Evolutionary conservation across 2,329 filamentous ascomycete genomes (phyloP).

Genomic region (Ceratocystiopsis brevicomis): DNA sequence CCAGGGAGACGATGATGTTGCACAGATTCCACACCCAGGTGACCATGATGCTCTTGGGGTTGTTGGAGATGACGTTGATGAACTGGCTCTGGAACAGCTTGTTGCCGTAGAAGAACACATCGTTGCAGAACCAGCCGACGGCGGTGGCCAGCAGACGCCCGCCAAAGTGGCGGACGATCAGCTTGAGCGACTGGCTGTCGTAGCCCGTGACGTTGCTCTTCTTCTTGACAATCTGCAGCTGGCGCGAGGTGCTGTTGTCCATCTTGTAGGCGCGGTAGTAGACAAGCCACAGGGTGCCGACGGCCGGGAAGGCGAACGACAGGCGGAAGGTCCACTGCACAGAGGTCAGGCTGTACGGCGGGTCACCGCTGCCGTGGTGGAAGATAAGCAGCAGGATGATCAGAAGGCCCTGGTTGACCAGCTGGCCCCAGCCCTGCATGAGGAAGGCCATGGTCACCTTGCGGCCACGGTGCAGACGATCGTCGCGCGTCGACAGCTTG

Average conservation of each 20-base stretch:
- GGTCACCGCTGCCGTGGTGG: slow-evolving; percentile 56
- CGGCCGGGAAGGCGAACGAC: slow-evolving; percentile 77
- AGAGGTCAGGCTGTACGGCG: slow-evolving; percentile 59
- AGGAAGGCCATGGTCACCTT: slow-evolving; percentile 92
- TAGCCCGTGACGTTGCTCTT: slow-evolving; percentile 80
- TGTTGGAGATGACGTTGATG: slow-evolving; percentile 10
- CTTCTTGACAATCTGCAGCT: slow-evolving; percentile 67
- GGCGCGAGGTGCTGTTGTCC: slow-evolving; percentile 59
- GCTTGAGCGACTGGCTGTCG: slow-evolving; percentile 62
- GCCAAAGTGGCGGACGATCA: slow-evolving; percentile 69
- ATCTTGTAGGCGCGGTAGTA: slow-evolving; percentile 96
- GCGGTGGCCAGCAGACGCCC: slow-evolving; percentile 73
- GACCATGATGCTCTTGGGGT: slow-evolving; percentile 48
- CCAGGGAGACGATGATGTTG: slow-evolving; percentile 73
- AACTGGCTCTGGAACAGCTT: slow-evolving; percentile 12
- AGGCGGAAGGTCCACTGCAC: slow-evolving; percentile 84
- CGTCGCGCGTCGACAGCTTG: slow-evolving; percentile 74
- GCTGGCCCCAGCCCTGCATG: slow-evolving; percentile 98
- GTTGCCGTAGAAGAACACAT: slow-evolving; percentile 88
- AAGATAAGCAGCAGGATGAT: slow-evolving; percentile 78
- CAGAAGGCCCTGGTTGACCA: slow-evolving; percentile 78
- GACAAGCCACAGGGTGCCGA: slow-evolving; percentile 82
- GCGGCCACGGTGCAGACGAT: slow-evolving; percentile 85
- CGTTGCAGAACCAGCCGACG: slow-evolving; percentile 85
- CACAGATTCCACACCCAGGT: slow-evolving; percentile 84